These are phyloP conservation scores for Allomyces macrogynus DNA, from an alignment of 192 early-diverging fungal genomes.

Conservation along the genomic window DNA sequence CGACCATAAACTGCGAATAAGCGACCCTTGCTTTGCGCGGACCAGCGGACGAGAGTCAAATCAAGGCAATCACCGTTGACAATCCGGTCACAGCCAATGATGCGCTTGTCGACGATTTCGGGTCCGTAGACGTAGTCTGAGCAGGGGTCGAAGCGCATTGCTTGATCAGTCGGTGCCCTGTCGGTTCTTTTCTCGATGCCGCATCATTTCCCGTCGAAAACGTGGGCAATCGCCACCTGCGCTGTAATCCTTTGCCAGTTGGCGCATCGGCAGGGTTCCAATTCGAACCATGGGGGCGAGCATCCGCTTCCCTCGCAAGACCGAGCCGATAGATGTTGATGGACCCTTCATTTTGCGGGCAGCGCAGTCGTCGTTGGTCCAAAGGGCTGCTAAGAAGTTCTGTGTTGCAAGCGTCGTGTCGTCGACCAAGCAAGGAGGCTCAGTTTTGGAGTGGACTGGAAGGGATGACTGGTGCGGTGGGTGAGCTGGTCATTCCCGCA, in stretches of 20 bases:
- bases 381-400: too few species aligned
- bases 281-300: slow-evolving; percentile 95
- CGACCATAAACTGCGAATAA: too few species aligned
- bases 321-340: too few species aligned
- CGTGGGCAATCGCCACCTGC: slow-evolving; percentile 30
- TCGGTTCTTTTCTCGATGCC: slow-evolving; percentile 1
- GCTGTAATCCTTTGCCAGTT: slow-evolving; percentile 66
- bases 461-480: too few species aligned
- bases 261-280: slow-evolving; percentile 73
- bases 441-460: too few species aligned
- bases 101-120: slow-evolving; percentile 73
- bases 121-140: slow-evolving; percentile 71
- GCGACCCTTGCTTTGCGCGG: too few species aligned
- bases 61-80: slow-evolving; percentile 38
- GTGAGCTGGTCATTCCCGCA: too few species aligned
- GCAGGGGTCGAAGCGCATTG: neutral
- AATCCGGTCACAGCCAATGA: slow-evolving; percentile 49
- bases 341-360: too few species aligned
- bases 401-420: too few species aligned
- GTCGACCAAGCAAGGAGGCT: too few species aligned
- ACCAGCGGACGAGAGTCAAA: neutral
- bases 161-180: too few species aligned
- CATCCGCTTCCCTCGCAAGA: slow-evolving; percentile 29
- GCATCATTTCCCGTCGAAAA: neutral
- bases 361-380: too few species aligned